Evolutionary conservation across 2,329 filamentous ascomycete genomes (phyloP).

Genomic region (Neophaeococcomyces aloes): DNA sequence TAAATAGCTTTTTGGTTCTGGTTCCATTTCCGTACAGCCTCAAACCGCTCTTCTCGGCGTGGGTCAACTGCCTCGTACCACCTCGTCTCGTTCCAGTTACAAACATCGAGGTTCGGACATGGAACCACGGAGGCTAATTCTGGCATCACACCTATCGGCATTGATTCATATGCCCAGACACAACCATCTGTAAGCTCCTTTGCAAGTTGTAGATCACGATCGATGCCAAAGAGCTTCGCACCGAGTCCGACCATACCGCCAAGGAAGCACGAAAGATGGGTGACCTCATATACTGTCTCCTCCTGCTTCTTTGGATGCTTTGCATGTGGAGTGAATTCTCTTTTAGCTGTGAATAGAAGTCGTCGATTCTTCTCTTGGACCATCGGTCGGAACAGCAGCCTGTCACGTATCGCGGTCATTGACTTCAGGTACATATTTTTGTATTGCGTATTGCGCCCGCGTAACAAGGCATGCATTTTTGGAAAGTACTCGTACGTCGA

Average conservation of each 20-base stretch:
- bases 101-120: constrained; percentile 36
- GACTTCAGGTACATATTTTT: constrained; percentile 34
- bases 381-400: constrained; percentile 38
- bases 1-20: constrained; percentile 16
- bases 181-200: constrained; percentile 50
- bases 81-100: constrained; percentile 44
- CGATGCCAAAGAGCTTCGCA: constrained; percentile 46
- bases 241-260: constrained; percentile 54
- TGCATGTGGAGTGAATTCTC: constrained; percentile 17
- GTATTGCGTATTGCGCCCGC: constrained; percentile 34
- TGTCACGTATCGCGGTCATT: constrained; percentile 30
- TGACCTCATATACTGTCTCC: constrained; percentile 41
- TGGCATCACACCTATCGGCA: constrained; percentile 51
- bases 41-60: constrained; percentile 18
- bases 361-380: constrained; percentile 28
- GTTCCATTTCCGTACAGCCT: constrained; percentile 18
- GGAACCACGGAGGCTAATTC: constrained; percentile 46
- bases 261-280: constrained; percentile 50
- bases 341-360: constrained; percentile 32
- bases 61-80: constrained; percentile 39
- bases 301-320: constrained; percentile 12
- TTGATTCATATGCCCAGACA: constrained; percentile 51
- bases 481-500: constrained; percentile 43
- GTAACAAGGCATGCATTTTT: constrained; percentile 38
- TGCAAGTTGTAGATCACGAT: constrained; percentile 45